These are phyloP conservation scores for Acanthamoeba royreba DNA, from an alignment of 208 protist genomes.

Conservation along the genomic window DNA sequence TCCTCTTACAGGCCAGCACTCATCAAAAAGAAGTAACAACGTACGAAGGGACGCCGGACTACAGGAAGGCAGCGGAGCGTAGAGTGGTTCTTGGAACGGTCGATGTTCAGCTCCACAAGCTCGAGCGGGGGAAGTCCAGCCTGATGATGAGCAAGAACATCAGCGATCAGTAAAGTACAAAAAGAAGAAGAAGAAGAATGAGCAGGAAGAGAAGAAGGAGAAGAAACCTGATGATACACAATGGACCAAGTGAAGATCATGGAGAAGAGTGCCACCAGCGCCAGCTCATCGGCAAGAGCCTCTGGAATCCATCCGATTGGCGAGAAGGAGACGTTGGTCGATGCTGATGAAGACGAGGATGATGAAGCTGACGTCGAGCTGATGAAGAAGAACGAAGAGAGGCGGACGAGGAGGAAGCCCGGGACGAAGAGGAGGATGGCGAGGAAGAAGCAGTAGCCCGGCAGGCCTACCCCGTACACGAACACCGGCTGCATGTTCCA, in stretches of 20 bases:
- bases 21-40: too few species aligned
- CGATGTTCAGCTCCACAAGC: not conserved
- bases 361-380: not conserved
- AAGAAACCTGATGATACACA: not conserved
- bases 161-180: not conserved
- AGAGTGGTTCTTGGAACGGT: not conserved
- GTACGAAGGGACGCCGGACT: not conserved
- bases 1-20: too few species aligned
- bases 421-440: not conserved
- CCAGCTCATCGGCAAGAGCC: not conserved
- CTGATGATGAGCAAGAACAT: not conserved
- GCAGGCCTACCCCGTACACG: not conserved
- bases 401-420: not conserved
- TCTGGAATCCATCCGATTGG: not conserved
- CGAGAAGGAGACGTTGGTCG: too few species aligned
- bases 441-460: conserved; percentile 31
- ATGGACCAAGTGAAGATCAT: not conserved
- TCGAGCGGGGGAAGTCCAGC: not conserved
- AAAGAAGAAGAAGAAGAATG: not conserved
- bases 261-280: not conserved
- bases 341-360: not conserved
- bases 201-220: not conserved
- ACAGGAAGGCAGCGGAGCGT: not conserved
- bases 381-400: not conserved
- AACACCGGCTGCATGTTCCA: not conserved